Percentiles rank a stretch among this genome's conserved stretches.
These are phyloP conservation scores for Cryptococcus sp. DNA, from an alignment of 1,284 basidiomycete genomes.

Conservation along the genomic window DNA sequence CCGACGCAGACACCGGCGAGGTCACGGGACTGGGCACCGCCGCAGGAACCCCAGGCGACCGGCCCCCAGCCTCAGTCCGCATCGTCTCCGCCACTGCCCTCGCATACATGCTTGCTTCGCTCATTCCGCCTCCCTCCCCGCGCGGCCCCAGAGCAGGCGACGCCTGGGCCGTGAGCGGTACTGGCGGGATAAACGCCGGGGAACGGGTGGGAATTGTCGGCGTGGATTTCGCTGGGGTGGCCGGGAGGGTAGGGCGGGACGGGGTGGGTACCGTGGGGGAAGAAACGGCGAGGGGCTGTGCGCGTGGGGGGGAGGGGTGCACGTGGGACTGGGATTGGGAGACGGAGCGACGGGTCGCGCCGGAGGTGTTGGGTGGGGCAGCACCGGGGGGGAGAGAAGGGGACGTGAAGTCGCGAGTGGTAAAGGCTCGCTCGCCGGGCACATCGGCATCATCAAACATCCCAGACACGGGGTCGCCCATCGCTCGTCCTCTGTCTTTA, in stretches of 20 bases:
- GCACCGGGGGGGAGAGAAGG: neutral
- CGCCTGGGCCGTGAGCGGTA: neutral
- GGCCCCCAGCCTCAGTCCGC: neutral
- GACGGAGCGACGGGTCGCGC: no score
- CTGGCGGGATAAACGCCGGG: neutral
- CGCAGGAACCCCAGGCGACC: neutral
- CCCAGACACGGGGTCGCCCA: no score
- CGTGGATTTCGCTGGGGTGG: neutral
- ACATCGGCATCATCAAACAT: no score
- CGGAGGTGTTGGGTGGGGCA: neutral
- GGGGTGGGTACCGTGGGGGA: neutral
- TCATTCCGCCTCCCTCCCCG: neutral
- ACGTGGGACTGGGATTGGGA: neutral
- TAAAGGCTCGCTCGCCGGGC: no score
- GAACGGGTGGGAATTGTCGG: neutral
- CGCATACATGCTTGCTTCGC: slow-evolving; percentile 25
- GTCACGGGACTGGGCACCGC: no score
- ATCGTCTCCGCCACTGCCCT: slow-evolving; percentile 14
- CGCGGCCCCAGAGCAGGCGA: neutral
- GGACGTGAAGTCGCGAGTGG: neutral
- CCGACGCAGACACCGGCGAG: neutral
- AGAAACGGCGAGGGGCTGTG: neutral
- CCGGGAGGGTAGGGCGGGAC: neutral
- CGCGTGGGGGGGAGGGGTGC: neutral
- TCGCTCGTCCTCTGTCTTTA: no score